These are phyloP conservation scores for Quercus berberidifolia DNA, from an alignment of 306 rosid species.

Conservation along the genomic window DNA sequence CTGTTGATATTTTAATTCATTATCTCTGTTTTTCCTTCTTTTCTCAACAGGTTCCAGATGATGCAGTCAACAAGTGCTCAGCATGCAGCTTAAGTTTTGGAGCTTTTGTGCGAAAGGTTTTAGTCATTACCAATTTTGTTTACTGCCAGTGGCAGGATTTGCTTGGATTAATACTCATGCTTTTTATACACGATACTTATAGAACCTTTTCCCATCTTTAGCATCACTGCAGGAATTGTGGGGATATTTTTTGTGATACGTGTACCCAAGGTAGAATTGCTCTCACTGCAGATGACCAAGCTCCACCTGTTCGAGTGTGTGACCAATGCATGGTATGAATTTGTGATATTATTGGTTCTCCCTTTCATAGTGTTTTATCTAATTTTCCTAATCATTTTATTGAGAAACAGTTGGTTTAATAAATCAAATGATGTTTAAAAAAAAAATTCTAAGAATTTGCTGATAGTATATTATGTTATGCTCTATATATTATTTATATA, in stretches of 20 bases:
- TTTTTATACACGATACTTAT: not conserved
- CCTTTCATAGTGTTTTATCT: not conserved
- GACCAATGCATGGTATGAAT: constrained; percentile 88
- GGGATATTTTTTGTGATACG: constrained; percentile 92
- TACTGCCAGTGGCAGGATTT: no score
- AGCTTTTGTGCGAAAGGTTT: constrained; percentile 64
- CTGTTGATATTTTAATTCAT: not conserved
- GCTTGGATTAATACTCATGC: not conserved
- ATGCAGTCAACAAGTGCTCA: constrained; percentile 82
- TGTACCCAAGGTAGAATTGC: constrained; percentile 91
- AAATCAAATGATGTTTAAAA: no score
- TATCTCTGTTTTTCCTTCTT: constrained; percentile 5
- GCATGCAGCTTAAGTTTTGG: constrained; percentile 79
- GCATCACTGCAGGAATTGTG: constrained; percentile 99
- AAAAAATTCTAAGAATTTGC: no score
- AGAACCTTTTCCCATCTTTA: constrained; percentile 15
- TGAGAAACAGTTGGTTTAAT: no score
- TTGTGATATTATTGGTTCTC: not conserved
- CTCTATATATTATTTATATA: no score
- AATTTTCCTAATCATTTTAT: no score
- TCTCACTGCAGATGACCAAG: constrained; percentile 82
- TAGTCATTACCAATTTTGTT: not conserved
- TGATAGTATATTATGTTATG: no score
- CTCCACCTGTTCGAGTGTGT: constrained; percentile 87
- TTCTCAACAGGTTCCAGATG: constrained; percentile 74